Evolutionary conservation across 2,329 filamentous ascomycete species (phyloP), one percentile per base, ranked within the genome.

Genomic region (Penicillium sp.): DNA sequence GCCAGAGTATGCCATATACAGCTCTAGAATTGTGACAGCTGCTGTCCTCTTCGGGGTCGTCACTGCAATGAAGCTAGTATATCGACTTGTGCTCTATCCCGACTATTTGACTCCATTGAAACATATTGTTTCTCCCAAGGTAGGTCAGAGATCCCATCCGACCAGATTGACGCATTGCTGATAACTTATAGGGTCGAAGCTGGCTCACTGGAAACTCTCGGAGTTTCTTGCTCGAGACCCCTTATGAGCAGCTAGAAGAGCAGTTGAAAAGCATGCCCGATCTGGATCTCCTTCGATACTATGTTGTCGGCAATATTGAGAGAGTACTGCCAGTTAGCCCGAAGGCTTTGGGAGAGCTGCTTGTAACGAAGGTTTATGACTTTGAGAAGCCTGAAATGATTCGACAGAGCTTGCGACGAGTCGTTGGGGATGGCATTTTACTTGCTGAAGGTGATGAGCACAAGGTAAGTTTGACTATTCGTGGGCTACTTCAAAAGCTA

Each of bases 381-480:
- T 91, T 88, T 57, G 63, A 76, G 37, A 89, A 89, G 64, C 85
- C 86, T 0, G 44, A 59, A 1, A 63, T 75, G 19, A 58, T 88
- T 27, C 73, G 63, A 13, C 41, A 54, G 12, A 63, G 62, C 7
- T 54, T 77, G 25, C 60, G 59, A 4, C 67, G 64, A 18, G 46
- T 75, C 6, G 58, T 73, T 1, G 75, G 75, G 1, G 58, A 72
- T 41, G 74, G 75, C 0, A 29, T 77, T 10, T 71, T 96, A 31
- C 74, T 96, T 10, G 87, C 89, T 2, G 91, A 96, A 69, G 91
- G 91, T n/a, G 88, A 95, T 11, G 88, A 91, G 62, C 92, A 96
- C 69, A 93, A 87, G 72, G 74, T 81, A 60, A 13, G 54, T 5
- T 16, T 22, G 14, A 7, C 16, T 2, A 22, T 22, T 9, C 2